Conservation (phyloP, 371 early-diverging fungal genomes). For the Rhizomucor pusillus region DNA sequence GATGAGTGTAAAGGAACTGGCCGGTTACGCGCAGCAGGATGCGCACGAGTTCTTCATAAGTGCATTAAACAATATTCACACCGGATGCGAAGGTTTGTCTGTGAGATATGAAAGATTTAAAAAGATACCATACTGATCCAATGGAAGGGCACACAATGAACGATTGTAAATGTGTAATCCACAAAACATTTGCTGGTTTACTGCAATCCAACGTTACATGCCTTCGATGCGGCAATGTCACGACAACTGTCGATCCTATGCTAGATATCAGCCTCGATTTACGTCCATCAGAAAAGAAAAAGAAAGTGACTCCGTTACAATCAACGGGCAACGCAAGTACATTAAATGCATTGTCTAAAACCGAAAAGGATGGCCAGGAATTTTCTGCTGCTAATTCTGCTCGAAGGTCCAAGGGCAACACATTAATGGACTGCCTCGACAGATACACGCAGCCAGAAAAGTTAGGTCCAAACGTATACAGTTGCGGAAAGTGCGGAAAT, state of each 20-base stretch:
- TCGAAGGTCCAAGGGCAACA: slow-evolving; percentile 26
- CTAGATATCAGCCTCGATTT: slow-evolving; percentile 91
- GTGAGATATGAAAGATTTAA: neutral
- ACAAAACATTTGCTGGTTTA: slow-evolving; percentile 88
- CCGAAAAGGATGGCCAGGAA: slow-evolving; percentile 11
- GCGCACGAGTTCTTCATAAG: slow-evolving; percentile 96
- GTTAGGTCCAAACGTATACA: slow-evolving; percentile 69
- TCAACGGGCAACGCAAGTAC: slow-evolving; percentile 10
- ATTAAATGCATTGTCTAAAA: slow-evolving; percentile 7
- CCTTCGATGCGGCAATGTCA: slow-evolving; percentile 75
- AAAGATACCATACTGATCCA: neutral
- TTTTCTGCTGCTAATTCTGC: neutral
- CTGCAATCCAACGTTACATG: slow-evolving; percentile 91
- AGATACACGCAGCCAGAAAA: slow-evolving; percentile 76
- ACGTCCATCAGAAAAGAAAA: slow-evolving; percentile 46
- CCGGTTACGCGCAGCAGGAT: slow-evolving; percentile 95
- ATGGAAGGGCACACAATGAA: slow-evolving; percentile 26
- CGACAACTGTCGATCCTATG: slow-evolving; percentile 83
- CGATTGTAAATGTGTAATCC: slow-evolving; percentile 84
- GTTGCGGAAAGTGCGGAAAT: slow-evolving; percentile 70
- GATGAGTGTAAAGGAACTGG: slow-evolving; percentile 82
- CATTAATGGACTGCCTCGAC: slow-evolving; percentile 55
- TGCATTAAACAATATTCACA: slow-evolving; percentile 83
- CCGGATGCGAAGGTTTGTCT: slow-evolving; percentile 40
- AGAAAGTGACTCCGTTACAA: slow-evolving; percentile 11